Evolutionary conservation across 257 asterid species (phyloP).

Genomic region (Lithospermum erythrorhizon): DNA sequence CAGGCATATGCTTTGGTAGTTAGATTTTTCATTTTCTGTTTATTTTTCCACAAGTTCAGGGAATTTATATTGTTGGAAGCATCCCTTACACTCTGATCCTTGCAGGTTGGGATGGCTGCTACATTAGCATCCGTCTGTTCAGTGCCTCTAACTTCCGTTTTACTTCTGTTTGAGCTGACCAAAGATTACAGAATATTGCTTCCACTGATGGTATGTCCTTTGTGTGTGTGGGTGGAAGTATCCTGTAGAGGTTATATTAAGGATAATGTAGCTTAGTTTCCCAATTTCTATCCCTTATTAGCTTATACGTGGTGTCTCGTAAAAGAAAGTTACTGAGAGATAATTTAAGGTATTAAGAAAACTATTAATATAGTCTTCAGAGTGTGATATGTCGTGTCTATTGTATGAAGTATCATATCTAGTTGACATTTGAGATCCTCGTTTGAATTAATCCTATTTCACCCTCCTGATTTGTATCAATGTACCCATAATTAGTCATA

Average conservation of each 20-base stretch:
- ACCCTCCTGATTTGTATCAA: not conserved
- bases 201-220: constrained; percentile 74
- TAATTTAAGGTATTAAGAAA: not conserved
- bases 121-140: constrained; percentile 92
- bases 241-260: not conserved
- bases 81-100: constrained; percentile 7
- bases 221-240: not conserved
- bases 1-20: constrained; percentile 96
- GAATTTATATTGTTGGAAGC: constrained; percentile 1
- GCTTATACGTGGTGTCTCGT: not conserved
- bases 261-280: not conserved
- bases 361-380: not conserved
- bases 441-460: not conserved
- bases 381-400: not conserved
- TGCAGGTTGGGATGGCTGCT: constrained; percentile 99
- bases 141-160: constrained; percentile 91
- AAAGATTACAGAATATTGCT: constrained; percentile 93
- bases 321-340: not conserved
- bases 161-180: constrained; percentile 90
- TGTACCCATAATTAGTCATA: not conserved
- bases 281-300: not conserved
- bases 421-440: not conserved
- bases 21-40: constrained; percentile 6
- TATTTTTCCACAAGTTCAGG: constrained; percentile 3
- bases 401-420: not conserved